These are phyloP conservation scores for Aciculosporium take DNA, from an alignment of 2,329 filamentous ascomycete genomes.

Conservation along the genomic window DNA sequence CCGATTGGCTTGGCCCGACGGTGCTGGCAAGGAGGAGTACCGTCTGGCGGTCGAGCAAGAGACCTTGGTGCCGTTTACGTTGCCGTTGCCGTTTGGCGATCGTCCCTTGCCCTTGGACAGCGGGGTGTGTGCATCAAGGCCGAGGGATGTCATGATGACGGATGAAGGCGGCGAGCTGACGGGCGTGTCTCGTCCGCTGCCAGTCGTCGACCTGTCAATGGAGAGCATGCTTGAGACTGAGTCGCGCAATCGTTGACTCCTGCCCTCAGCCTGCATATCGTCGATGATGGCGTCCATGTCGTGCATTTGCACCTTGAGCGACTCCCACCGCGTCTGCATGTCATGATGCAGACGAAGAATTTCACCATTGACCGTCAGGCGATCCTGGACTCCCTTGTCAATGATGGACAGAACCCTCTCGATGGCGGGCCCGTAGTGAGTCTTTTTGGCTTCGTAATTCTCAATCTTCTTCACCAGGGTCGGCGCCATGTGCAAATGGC, in stretches of 20 bases:
- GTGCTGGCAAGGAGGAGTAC: slow-evolving; percentile 34
- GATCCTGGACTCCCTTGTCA: slow-evolving; percentile 85
- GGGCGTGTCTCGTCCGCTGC: slow-evolving; percentile 56
- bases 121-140: slow-evolving; percentile 34
- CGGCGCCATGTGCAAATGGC: slow-evolving; percentile 58
- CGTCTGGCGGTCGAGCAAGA: slow-evolving; percentile 31
- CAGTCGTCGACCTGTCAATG: slow-evolving; percentile 58
- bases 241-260: slow-evolving; percentile 68
- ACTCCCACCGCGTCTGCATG: slow-evolving; percentile 68
- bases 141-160: slow-evolving; percentile 43
- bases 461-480: slow-evolving; percentile 71
- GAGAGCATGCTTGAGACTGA: slow-evolving; percentile 88
- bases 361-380: slow-evolving; percentile 93
- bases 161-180: slow-evolving; percentile 52
- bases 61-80: slow-evolving; percentile 27
- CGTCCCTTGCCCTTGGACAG: slow-evolving; percentile 30
- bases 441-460: slow-evolving; percentile 87
- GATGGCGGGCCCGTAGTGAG: slow-evolving; percentile 86
- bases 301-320: slow-evolving; percentile 59
- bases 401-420: slow-evolving; percentile 85
- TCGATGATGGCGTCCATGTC: slow-evolving; percentile 65
- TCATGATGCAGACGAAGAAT: slow-evolving; percentile 77
- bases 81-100: slow-evolving; percentile 29
- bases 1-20: slow-evolving; percentile 24
- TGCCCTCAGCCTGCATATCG: slow-evolving; percentile 49